Conservation (phyloP, 805 yeast genomes). For the Saccharomycopsis guyanensis region DNA sequence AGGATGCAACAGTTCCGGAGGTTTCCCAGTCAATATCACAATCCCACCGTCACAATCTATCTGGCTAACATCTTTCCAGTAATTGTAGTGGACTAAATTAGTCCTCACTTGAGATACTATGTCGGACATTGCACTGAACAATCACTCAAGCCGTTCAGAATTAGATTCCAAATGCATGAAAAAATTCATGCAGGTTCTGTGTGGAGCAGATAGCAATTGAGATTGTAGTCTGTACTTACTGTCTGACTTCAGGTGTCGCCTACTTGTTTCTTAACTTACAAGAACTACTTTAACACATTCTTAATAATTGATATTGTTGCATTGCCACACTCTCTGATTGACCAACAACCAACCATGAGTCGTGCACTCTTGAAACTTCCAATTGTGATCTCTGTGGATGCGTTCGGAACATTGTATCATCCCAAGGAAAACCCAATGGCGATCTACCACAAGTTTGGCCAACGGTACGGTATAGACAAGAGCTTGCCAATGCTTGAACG, state of each 20-base stretch:
- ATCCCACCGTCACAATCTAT: not conserved
- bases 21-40: constrained; percentile 2
- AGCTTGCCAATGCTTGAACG: constrained; percentile 25
- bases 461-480: constrained; percentile 34
- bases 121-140: too few species aligned
- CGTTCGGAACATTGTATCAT: constrained; percentile 56
- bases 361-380: constrained; percentile 26
- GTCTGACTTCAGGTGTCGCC: too few species aligned
- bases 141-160: too few species aligned
- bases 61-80: not conserved
- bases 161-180: too few species aligned
- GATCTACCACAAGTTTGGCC: constrained; percentile 46
- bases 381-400: constrained; percentile 53
- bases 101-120: not conserved
- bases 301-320: too few species aligned
- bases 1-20: constrained; percentile 14
- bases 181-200: too few species aligned
- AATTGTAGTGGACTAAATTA: constrained; percentile 5
- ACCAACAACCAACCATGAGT: too few species aligned
- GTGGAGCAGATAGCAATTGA: too few species aligned
- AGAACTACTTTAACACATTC: too few species aligned
- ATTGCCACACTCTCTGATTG: too few species aligned
- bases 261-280: too few species aligned
- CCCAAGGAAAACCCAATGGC: constrained; percentile 46
- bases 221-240: too few species aligned